phyloP scores from a whole-genome alignment of 2,329 filamentous ascomycete genomes.

The Xylariaceae sp. region DNA sequence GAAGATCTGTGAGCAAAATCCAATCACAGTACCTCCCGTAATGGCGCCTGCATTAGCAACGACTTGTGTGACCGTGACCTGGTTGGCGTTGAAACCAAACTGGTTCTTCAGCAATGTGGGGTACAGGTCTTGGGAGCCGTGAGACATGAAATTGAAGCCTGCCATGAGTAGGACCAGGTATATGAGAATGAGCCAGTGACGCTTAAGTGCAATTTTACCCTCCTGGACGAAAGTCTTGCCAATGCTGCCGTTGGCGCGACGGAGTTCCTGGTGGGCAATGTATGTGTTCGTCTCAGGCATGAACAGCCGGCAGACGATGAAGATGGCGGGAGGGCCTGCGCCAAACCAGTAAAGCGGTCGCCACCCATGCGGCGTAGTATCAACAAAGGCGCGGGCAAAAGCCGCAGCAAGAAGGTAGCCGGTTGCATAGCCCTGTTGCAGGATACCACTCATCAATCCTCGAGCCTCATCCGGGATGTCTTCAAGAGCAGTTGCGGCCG shows the following conservation, averaged over 20 bases:
- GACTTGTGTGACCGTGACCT: conserved; percentile 73
- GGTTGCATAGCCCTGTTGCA: conserved; percentile 74
- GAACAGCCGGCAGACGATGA: conserved; percentile 78
- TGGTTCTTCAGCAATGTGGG: conserved; percentile 65
- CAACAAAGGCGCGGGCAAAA: conserved; percentile 69
- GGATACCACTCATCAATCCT: conserved; percentile 75
- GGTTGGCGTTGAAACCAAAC: conserved; percentile 56
- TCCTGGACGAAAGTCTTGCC: conserved; percentile 74
- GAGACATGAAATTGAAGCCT: conserved; percentile 91
- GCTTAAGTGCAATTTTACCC: conserved; percentile 77
- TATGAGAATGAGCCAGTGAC: conserved; percentile 79
- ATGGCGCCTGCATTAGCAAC: conserved; percentile 75
- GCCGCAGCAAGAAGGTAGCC: conserved; percentile 68
- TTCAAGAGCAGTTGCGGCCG: conserved; percentile 78
- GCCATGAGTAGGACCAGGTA: conserved; percentile 89
- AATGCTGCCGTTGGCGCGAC: conserved; percentile 61
- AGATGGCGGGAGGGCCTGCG: conserved; percentile 76
- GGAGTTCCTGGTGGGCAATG: conserved; percentile 67
- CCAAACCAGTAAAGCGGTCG: conserved; percentile 90
- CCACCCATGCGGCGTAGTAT: conserved; percentile 82
- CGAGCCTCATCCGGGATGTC: conserved; percentile 71
- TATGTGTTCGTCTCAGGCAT: conserved; percentile 82
- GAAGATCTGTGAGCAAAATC: conserved; percentile 71
- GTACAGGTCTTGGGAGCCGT: conserved; percentile 71
- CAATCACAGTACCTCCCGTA: conserved; percentile 68